phyloP scores from a whole-genome alignment of 495 filamentous ascomycete species.

The Pyrenula aspistea region DNA sequence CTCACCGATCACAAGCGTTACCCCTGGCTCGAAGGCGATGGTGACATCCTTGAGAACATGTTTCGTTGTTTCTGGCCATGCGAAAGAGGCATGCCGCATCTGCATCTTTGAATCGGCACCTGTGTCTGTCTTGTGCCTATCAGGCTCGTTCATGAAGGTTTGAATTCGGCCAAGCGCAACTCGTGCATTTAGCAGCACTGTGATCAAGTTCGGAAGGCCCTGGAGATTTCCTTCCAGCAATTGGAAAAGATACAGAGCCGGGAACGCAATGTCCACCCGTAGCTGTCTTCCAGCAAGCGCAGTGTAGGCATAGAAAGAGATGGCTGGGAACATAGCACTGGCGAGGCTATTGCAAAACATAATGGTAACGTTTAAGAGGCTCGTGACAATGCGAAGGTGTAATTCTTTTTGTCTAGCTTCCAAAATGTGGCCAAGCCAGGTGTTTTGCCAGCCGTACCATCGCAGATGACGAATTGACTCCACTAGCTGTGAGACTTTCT shows the following conservation, averaged over 20 bases:
- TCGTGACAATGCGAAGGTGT: conserved; percentile 49
- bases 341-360: conserved; percentile 49
- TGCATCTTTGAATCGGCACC: conserved; percentile 26
- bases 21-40: conserved; percentile 46
- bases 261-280: conserved; percentile 68
- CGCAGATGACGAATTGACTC: conserved; percentile 75
- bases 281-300: conserved; percentile 49
- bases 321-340: conserved; percentile 61
- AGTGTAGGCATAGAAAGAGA: conserved; percentile 69
- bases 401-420: conserved; percentile 56
- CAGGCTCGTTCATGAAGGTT: conserved; percentile 70
- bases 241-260: conserved; percentile 63
- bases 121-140: conserved; percentile 43
- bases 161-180: conserved; percentile 71
- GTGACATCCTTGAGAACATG: conserved; percentile 52
- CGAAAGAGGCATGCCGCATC: conserved; percentile 55
- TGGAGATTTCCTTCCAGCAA: conserved; percentile 59
- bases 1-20: conserved; percentile 58
- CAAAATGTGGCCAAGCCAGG: conserved; percentile 66
- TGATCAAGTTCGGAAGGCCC: conserved; percentile 59
- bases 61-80: conserved; percentile 56
- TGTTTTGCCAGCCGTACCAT: conserved; percentile 78
- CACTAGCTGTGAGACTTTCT: conserved; percentile 67
- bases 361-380: conserved; percentile 46
- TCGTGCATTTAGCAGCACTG: conserved; percentile 57